Conservation (phyloP, 83 land plant genomes). For the Isoetes engelmannii region DNA sequence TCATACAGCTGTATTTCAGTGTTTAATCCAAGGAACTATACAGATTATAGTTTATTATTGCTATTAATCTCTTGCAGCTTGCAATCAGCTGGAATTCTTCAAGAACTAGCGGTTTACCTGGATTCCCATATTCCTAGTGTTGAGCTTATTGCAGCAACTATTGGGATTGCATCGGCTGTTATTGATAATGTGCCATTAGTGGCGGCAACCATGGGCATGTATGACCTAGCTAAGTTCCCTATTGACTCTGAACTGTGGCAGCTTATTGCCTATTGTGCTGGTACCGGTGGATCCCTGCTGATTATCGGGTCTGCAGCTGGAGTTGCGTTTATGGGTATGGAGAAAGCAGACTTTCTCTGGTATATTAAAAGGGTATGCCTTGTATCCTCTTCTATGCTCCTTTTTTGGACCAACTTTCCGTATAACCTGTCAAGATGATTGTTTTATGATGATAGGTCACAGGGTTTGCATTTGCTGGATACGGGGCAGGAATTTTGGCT, state of each 20-base stretch:
- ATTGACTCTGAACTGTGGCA: constrained; percentile 97
- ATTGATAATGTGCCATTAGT: constrained; percentile 98
- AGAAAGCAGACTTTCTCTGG: constrained; percentile 98
- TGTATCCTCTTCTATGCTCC: background rate
- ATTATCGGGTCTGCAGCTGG: constrained; percentile 99
- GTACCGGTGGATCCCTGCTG: constrained; percentile 98
- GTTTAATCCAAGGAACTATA: background rate
- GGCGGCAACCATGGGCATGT: constrained; percentile 99
- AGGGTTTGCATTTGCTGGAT: constrained; percentile 83
- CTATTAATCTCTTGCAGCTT: constrained; percentile 35
- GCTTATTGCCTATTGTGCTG: constrained; percentile 94
- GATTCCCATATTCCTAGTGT: constrained; percentile 71
- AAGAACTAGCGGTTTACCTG: constrained; percentile 73
- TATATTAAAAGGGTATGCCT: constrained; percentile 71
- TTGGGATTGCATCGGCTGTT: constrained; percentile 88
- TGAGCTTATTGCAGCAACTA: constrained; percentile 76
- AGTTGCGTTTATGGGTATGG: constrained; percentile 99
- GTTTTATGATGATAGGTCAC: constrained; percentile 49
- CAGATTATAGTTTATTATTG: too few species aligned
- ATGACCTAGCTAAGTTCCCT: constrained; percentile 65
- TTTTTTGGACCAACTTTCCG: background rate
- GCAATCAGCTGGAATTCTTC: constrained; percentile 81
- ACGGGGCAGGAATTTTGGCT: constrained; percentile 63
- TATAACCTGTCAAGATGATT: background rate
- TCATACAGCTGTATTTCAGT: constrained; percentile 4